phyloP scores from a whole-genome alignment of 805 yeast genomes.

The Barnettozyma sucrosica region DNA sequence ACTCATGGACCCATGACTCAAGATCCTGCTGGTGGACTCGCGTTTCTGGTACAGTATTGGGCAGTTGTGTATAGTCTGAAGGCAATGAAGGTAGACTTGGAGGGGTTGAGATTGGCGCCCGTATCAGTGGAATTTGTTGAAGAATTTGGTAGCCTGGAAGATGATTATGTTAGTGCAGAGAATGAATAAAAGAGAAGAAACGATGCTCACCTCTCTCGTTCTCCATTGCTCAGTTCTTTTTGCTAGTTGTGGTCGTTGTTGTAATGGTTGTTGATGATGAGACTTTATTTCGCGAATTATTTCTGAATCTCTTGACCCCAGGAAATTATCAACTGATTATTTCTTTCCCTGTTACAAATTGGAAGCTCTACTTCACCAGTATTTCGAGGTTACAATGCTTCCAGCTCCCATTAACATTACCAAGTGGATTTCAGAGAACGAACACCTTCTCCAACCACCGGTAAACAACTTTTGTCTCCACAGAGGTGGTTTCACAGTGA shows the following conservation, averaged over 20 bases:
- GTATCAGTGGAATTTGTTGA: slow-evolving; percentile 48
- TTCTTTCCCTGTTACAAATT: neutral
- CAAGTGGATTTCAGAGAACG: slow-evolving; percentile 76
- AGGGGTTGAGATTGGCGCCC: slow-evolving; percentile 45
- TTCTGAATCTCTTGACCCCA: neutral
- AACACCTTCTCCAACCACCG: slow-evolving; percentile 77
- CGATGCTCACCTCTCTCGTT: slow-evolving; percentile 8
- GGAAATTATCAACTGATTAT: neutral
- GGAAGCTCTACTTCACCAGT: neutral
- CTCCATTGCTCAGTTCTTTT: slow-evolving; percentile 5
- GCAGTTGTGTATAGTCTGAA: slow-evolving; percentile 37
- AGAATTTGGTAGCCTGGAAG: slow-evolving; percentile 40
- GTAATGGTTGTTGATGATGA: neutral
- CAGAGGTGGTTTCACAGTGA: slow-evolving; percentile 86
- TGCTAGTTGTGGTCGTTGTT: too few species aligned
- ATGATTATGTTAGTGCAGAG: neutral
- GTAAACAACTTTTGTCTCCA: slow-evolving; percentile 88
- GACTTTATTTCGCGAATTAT: neutral
- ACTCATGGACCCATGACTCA: slow-evolving; percentile 28
- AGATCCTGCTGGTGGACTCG: slow-evolving; percentile 27
- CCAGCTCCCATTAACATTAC: slow-evolving; percentile 69
- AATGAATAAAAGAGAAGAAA: neutral
- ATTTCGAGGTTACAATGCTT: too few species aligned
- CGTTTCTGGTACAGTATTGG: slow-evolving; percentile 29
- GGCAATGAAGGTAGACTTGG: slow-evolving; percentile 53